These are phyloP conservation scores for Nitzschia inconspicua DNA, from an alignment of 108 stramenopile species.

Conservation along the genomic window DNA sequence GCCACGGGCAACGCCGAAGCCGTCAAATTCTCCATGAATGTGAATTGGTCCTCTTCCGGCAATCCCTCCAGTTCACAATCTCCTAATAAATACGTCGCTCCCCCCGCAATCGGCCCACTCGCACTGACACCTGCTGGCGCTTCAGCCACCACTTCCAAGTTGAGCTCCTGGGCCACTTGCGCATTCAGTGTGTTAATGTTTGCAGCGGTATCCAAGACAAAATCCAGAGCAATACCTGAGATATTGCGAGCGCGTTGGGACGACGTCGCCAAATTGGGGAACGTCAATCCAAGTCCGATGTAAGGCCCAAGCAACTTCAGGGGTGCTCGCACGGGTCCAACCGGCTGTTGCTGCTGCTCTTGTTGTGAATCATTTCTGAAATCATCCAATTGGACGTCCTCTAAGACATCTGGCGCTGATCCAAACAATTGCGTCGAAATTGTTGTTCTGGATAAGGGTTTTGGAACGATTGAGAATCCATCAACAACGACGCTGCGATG, in stretches of 20 bases:
- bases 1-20: slow-evolving; percentile 69
- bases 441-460: too few species aligned
- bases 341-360: too few species aligned
- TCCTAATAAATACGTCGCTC: slow-evolving; percentile 60
- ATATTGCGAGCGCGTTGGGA: slow-evolving; percentile 54
- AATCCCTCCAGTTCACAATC: slow-evolving; percentile 60
- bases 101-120: slow-evolving; percentile 53
- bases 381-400: too few species aligned
- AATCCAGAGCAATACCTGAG: slow-evolving; percentile 66
- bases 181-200: slow-evolving; percentile 71
- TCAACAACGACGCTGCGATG: too few species aligned
- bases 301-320: slow-evolving; percentile 72
- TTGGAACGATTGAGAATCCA: too few species aligned
- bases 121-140: slow-evolving; percentile 48
- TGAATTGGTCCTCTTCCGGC: slow-evolving; percentile 25
- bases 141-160: slow-evolving; percentile 45
- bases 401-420: too few species aligned
- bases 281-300: slow-evolving; percentile 57
- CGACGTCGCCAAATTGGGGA: slow-evolving; percentile 65
- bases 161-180: slow-evolving; percentile 59
- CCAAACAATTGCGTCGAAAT: too few species aligned
- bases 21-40: slow-evolving; percentile 68
- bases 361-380: too few species aligned
- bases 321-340: slow-evolving; percentile 47
- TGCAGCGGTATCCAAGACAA: slow-evolving; percentile 71